These are phyloP conservation scores for Pestalotiopsis sp. DNA, from an alignment of 2,329 filamentous ascomycete species.

Conservation along the genomic window DNA sequence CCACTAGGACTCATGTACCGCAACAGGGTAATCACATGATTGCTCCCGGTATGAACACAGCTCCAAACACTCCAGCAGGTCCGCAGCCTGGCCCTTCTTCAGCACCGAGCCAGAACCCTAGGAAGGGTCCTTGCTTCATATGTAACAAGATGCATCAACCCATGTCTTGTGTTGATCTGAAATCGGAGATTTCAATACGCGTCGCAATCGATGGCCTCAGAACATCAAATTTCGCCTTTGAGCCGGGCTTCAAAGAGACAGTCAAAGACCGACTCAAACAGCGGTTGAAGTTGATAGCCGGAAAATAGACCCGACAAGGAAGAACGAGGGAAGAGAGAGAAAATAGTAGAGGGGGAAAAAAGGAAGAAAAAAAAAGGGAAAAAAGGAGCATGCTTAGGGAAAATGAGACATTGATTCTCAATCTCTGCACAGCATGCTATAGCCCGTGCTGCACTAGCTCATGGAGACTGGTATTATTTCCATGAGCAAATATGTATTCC, in stretches of 20 bases:
- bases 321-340: neutral
- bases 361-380: neutral
- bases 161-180: constrained; percentile 25
- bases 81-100: neutral
- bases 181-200: constrained; percentile 28
- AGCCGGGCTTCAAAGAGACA: constrained; percentile 2
- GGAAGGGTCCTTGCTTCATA: constrained; percentile 20
- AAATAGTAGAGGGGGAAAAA: no score
- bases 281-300: neutral
- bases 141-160: constrained; percentile 20
- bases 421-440: neutral
- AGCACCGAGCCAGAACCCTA: neutral
- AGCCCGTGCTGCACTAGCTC: neutral
- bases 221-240: constrained; percentile 7
- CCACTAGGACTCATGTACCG: neutral
- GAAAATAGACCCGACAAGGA: neutral
- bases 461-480: neutral
- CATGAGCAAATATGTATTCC: neutral
- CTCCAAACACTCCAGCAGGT: neutral
- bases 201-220: constrained; percentile 31
- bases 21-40: neutral
- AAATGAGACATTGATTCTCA: neutral
- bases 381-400: neutral
- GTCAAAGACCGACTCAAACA: neutral
- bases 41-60: neutral